Conservation (phyloP, 2,329 filamentous ascomycete species). For the Camptophora hylomeconis region DNA sequence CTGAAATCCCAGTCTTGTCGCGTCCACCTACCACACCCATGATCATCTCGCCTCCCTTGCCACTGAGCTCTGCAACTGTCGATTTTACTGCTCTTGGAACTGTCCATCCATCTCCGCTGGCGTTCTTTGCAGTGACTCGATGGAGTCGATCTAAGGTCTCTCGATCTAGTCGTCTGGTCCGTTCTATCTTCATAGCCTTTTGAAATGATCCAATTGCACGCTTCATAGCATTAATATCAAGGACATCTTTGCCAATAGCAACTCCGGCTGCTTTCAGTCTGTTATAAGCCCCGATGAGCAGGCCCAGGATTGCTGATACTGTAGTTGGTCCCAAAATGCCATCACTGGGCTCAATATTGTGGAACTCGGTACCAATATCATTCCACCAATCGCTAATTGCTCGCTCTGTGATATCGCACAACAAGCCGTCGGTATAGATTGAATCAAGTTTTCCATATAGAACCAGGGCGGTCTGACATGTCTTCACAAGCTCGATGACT, state of each 20-base stretch:
- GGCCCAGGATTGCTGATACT: conserved; percentile 73
- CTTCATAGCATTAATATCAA: conserved; percentile 72
- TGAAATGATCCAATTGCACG: conserved; percentile 79
- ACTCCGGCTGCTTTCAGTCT: conserved; percentile 73
- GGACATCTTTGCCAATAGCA: conserved; percentile 78
- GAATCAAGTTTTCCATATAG: conserved; percentile 78
- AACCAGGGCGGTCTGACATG: conserved; percentile 79
- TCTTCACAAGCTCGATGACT: conserved; percentile 76
- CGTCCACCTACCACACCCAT: conserved; percentile 84
- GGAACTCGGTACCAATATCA: conserved; percentile 81
- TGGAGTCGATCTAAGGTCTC: conserved; percentile 73
- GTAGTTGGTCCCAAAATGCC: conserved; percentile 87
- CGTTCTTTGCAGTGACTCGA: conserved; percentile 75
- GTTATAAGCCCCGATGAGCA: conserved; percentile 81
- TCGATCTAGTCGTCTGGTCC: conserved; percentile 67
- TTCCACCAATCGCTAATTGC: conserved; percentile 94
- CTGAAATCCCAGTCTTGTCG: conserved; percentile 79
- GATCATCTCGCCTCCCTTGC: conserved; percentile 86
- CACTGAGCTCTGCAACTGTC: conserved; percentile 83
- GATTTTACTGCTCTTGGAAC: conserved; percentile 92
- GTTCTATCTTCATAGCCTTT: conserved; percentile 69
- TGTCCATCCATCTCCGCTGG: conserved; percentile 77
- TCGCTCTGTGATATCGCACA: conserved; percentile 86
- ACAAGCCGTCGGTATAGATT: conserved; percentile 78
- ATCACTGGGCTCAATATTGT: conserved; percentile 83